A percentile compares a stretch with the other conserved stretches of the same genome.
Conservation (phyloP, 306 rosid species). For the Boehmeria nivea region DNA sequence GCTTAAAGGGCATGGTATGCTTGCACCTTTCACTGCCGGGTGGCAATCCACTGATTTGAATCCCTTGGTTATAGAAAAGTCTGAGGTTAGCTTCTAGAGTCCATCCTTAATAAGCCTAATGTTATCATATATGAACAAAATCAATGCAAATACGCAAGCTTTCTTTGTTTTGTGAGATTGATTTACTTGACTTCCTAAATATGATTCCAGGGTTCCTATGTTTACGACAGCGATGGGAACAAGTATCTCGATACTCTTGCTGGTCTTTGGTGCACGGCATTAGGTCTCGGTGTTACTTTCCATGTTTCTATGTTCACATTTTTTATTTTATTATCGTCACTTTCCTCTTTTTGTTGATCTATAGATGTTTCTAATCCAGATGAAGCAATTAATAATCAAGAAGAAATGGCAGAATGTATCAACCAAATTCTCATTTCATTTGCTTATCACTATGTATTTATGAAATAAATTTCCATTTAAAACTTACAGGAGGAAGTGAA, state of each 20-base stretch:
- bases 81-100: conserved; percentile 74
- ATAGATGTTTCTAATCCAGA: conserved; percentile 10
- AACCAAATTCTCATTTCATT: not conserved
- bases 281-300: conserved; percentile 29
- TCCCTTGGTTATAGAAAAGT: conserved; percentile 77
- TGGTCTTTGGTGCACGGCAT: conserved; percentile 90
- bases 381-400: not conserved
- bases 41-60: conserved; percentile 52
- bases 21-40: conserved; percentile 98
- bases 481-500: conserved; percentile 79
- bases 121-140: not conserved
- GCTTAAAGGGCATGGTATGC: conserved; percentile 82
- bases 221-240: conserved; percentile 75
- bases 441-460: not conserved
- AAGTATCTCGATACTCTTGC: conserved; percentile 93
- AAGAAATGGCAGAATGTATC: not conserved
- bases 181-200: conserved; percentile 5
- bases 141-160: not conserved
- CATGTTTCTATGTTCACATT: not conserved
- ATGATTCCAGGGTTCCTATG: conserved; percentile 79
- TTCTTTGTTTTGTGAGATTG: not conserved
- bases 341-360: conserved; percentile 2
- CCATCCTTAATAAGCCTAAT: conserved; percentile 1
- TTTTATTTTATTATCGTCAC: not conserved
- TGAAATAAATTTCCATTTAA: not conserved